Percentiles rank a stretch among this genome's conserved stretches.
These are phyloP conservation scores for Juglanconis oblonga DNA, from an alignment of 2,329 filamentous ascomycete genomes.

Conservation along the genomic window DNA sequence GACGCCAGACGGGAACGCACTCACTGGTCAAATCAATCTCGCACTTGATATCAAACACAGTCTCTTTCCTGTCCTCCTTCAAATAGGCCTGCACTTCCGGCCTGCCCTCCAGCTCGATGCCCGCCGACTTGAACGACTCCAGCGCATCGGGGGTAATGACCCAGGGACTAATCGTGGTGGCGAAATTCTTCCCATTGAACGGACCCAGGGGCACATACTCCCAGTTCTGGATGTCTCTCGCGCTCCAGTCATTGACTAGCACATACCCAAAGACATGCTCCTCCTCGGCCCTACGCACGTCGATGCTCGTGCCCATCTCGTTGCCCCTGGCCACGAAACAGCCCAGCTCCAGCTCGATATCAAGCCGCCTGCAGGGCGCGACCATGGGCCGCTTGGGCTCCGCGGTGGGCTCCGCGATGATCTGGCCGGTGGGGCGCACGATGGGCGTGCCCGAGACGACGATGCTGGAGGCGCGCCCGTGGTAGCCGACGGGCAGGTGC, in stretches of 20 bases:
- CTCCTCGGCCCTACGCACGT: conserved; percentile 58
- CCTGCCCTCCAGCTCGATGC: conserved; percentile 29
- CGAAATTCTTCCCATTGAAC: conserved; percentile 83
- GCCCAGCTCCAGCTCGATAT: conserved; percentile 79
- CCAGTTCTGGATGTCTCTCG: conserved; percentile 78
- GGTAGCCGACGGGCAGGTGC: conserved; percentile 78
- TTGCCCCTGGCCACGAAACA: conserved; percentile 69
- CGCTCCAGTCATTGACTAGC: conserved; percentile 85
- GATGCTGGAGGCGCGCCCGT: conserved; percentile 73
- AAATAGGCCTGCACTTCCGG: conserved; percentile 42
- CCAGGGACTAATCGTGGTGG: conserved; percentile 74
- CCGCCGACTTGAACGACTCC: conserved; percentile 47
- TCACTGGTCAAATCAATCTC: conserved; percentile 61
- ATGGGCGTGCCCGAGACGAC: conserved; percentile 73
- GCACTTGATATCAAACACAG: conserved; percentile 67
- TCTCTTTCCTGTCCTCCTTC: conserved; percentile 55
- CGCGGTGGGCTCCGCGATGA: conserved; percentile 61
- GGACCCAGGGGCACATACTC: conserved; percentile 81
- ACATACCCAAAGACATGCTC: conserved; percentile 76
- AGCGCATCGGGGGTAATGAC: conserved; percentile 74
- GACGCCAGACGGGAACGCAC: conserved; percentile 21
- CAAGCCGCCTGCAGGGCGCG: conserved; percentile 62
- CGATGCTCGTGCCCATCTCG: conserved; percentile 60
- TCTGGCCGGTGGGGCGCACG: conserved; percentile 72
- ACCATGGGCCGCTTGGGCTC: conserved; percentile 59